These are phyloP conservation scores for Purpureocillium takamizusanense DNA, from an alignment of 2,329 filamentous ascomycete species.

Conservation along the genomic window DNA sequence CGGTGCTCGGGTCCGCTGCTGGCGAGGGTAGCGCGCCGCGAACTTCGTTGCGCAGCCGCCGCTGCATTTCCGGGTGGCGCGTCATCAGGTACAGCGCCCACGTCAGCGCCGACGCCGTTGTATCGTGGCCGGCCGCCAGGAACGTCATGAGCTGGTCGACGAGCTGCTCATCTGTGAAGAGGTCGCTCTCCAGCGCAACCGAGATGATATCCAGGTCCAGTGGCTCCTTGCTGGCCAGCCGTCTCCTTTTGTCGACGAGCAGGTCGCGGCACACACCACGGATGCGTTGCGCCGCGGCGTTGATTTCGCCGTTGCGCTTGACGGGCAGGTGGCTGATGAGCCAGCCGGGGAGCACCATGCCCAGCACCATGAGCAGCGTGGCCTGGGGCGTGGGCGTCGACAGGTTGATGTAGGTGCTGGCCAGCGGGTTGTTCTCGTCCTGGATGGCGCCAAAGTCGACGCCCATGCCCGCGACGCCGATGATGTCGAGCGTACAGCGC, in stretches of 20 bases:
- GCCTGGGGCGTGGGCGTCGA: slow-evolving; percentile 44
- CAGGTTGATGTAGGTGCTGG: slow-evolving; percentile 44
- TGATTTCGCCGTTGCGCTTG: slow-evolving; percentile 58
- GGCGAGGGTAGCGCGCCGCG: slow-evolving; percentile 47
- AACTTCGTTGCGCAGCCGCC: slow-evolving; percentile 59
- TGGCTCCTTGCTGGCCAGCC: slow-evolving; percentile 34
- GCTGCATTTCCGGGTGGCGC: slow-evolving; percentile 55
- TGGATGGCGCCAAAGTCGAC: slow-evolving; percentile 59
- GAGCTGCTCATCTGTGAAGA: slow-evolving; percentile 70
- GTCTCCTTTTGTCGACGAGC: slow-evolving; percentile 59
- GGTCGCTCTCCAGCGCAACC: slow-evolving; percentile 67
- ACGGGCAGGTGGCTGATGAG: slow-evolving; percentile 57
- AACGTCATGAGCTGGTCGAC: slow-evolving; percentile 88
- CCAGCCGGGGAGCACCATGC: slow-evolving; percentile 53
- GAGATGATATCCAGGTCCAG: slow-evolving; percentile 67
- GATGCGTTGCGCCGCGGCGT: slow-evolving; percentile 46
- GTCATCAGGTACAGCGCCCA: slow-evolving; percentile 68
- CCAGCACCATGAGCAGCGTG: slow-evolving; percentile 47
- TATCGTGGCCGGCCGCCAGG: slow-evolving; percentile 74
- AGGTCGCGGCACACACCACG: slow-evolving; percentile 59
- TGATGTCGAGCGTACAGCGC: slow-evolving; percentile 65
- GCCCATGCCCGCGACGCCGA: slow-evolving; percentile 63
- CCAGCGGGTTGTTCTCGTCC: slow-evolving; percentile 51
- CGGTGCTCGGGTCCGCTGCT: slow-evolving; percentile 22
- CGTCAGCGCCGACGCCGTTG: slow-evolving; percentile 65